These are phyloP conservation scores for Silene vulgaris DNA, from an alignment of 179 eudicot genomes.

Conservation along the genomic window DNA sequence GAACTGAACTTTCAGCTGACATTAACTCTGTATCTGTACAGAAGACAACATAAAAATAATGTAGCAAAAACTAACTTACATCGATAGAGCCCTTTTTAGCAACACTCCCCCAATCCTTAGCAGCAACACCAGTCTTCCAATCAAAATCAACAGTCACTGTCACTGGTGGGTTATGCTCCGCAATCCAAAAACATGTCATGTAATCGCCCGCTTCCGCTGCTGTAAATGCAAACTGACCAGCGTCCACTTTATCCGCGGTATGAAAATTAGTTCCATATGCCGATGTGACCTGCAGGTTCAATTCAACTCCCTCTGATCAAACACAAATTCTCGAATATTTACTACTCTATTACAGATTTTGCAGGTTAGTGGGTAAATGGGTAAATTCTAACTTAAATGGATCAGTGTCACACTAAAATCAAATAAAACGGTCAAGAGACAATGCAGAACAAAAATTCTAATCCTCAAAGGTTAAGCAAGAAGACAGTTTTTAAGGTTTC, in stretches of 20 bases:
- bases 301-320: constrained; percentile 11
- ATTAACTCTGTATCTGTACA: not conserved
- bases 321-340: not conserved
- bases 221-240: constrained; percentile 70
- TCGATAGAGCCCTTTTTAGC: constrained; percentile 80
- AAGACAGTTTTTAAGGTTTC: no score
- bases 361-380: no score
- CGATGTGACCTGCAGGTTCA: constrained; percentile 59
- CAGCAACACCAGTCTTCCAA: constrained; percentile 85
- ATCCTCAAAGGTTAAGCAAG: no score
- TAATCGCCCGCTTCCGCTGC: constrained; percentile 76
- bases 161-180: constrained; percentile 55
- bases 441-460: no score
- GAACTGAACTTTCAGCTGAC: not conserved
- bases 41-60: not conserved
- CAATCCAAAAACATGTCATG: constrained; percentile 69
- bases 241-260: constrained; percentile 48
- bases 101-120: constrained; percentile 80
- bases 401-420: no score
- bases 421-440: no score
- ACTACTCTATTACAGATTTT: no score
- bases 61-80: constrained; percentile 40
- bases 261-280: constrained; percentile 60
- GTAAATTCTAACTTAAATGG: no score
- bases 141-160: constrained; percentile 68